Evolutionary conservation across 73 alveolate genomes (phyloP).

Genomic region (Symbiodinium pilosum): DNA sequence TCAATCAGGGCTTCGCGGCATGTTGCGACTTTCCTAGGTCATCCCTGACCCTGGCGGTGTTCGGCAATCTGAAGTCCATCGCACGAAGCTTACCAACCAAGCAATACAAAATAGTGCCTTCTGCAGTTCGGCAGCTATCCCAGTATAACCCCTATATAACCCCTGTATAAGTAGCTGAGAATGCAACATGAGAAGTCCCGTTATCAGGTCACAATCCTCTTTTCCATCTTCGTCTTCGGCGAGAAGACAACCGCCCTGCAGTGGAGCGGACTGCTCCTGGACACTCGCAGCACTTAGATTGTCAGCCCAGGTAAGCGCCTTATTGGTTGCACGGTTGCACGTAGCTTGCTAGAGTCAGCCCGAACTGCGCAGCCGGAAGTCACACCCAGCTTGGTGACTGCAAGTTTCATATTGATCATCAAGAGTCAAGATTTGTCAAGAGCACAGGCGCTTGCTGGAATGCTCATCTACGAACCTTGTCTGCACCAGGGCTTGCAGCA

Average conservation of each 20-base stretch:
- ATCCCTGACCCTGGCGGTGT: conserved; percentile 56
- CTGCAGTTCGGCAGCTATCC: too few species aligned
- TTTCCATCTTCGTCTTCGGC: conserved; percentile 86
- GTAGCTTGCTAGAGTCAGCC: too few species aligned
- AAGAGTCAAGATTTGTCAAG: too few species aligned
- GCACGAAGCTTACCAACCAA: not conserved
- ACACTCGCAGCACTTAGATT: not conserved
- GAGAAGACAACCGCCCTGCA: conserved; percentile 67
- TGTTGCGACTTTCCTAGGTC: conserved; percentile 22
- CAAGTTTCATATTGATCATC: too few species aligned
- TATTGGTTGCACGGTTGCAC: too few species aligned
- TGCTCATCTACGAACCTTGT: conserved; percentile 41
- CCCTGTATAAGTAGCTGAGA: not conserved
- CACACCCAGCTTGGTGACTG: too few species aligned
- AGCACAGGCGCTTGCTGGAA: conserved; percentile 50
- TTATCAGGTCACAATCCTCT: conserved; percentile 65
- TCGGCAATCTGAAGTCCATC: conserved; percentile 84
- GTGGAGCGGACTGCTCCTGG: conserved; percentile 79
- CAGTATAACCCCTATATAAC: not conserved
- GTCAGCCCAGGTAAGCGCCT: too few species aligned
- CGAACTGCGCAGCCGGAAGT: too few species aligned
- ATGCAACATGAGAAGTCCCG: not conserved
- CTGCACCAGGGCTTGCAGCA: too few species aligned
- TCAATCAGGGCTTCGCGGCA: too few species aligned
- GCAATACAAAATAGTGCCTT: too few species aligned